Percentiles rank a stretch among this genome's conserved stretches.
phyloP scores from a whole-genome alignment of 2,329 filamentous ascomycete species.

The Hymenoscyphus salicellus region DNA sequence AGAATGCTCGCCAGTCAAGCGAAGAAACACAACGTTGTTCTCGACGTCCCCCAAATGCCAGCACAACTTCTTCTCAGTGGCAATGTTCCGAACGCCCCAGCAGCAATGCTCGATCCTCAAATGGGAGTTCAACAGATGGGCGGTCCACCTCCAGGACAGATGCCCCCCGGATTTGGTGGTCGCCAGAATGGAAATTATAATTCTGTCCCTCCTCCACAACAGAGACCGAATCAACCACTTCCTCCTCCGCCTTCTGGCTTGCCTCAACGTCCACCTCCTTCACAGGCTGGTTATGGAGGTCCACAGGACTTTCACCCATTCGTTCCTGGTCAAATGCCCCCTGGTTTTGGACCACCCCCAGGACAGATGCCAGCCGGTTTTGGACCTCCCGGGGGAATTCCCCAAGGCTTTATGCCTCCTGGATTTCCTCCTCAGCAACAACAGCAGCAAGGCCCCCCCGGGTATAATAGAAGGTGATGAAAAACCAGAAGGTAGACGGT shows the following conservation, averaged over 20 bases:
- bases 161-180: constrained; percentile 33
- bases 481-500: background rate
- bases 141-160: constrained; percentile 25
- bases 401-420: constrained; percentile 28
- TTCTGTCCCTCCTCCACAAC: constrained; percentile 35
- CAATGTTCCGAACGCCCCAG: constrained; percentile 40
- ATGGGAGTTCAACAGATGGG: constrained; percentile 18
- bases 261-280: constrained; percentile 68
- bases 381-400: constrained; percentile 29
- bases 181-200: constrained; percentile 30
- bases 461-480: constrained; percentile 30
- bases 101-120: constrained; percentile 39
- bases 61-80: constrained; percentile 42
- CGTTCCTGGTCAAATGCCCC: constrained; percentile 40
- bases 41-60: constrained; percentile 51
- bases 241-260: constrained; percentile 53
- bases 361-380: constrained; percentile 34
- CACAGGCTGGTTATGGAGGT: constrained; percentile 65
- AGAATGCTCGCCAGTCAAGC: constrained; percentile 87
- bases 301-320: constrained; percentile 51
- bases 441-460: constrained; percentile 31
- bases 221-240: constrained; percentile 48
- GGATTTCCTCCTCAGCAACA: constrained; percentile 28
- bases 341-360: constrained; percentile 43
- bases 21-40: constrained; percentile 88